These are phyloP conservation scores for Cercospora zeina DNA, from an alignment of 2,329 filamentous ascomycete genomes.

Conservation along the genomic window DNA sequence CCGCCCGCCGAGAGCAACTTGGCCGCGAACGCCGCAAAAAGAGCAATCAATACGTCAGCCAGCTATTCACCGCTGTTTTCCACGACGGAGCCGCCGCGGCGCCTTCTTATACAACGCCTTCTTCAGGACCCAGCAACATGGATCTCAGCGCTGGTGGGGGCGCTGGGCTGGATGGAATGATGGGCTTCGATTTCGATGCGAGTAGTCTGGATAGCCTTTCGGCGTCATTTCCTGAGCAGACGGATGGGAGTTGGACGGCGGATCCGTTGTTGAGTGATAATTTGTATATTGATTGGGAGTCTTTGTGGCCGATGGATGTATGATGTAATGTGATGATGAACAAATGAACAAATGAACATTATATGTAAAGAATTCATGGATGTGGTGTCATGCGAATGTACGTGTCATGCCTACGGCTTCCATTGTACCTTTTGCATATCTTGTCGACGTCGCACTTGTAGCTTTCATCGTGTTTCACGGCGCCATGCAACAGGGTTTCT, in stretches of 20 bases:
- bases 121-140: slow-evolving; percentile 11
- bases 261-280: slow-evolving; percentile 20
- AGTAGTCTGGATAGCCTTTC: slow-evolving; percentile 18
- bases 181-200: slow-evolving; percentile 22
- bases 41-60: slow-evolving; percentile 28
- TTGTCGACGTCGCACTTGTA: too few species aligned
- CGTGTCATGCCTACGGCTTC: too few species aligned
- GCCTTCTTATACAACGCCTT: slow-evolving; percentile 15
- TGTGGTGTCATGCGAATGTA: neutral
- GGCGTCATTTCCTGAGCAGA: slow-evolving; percentile 3
- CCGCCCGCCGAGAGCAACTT: slow-evolving; percentile 23
- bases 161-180: slow-evolving; percentile 11
- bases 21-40: slow-evolving; percentile 27
- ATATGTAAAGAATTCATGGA: too few species aligned
- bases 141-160: neutral
- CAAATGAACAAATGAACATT: neutral
- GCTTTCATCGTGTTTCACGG: too few species aligned
- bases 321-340: neutral
- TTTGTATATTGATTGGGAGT: slow-evolving; percentile 25
- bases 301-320: slow-evolving; percentile 23
- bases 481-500: too few species aligned
- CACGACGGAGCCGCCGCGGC: slow-evolving; percentile 18
- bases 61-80: slow-evolving; percentile 30
- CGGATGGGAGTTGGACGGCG: slow-evolving; percentile 13
- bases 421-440: too few species aligned